Percentiles rank a stretch among this genome's conserved stretches.
These are phyloP conservation scores for Leptographium radiaticola DNA, from an alignment of 2,329 filamentous ascomycete species.

Conservation along the genomic window DNA sequence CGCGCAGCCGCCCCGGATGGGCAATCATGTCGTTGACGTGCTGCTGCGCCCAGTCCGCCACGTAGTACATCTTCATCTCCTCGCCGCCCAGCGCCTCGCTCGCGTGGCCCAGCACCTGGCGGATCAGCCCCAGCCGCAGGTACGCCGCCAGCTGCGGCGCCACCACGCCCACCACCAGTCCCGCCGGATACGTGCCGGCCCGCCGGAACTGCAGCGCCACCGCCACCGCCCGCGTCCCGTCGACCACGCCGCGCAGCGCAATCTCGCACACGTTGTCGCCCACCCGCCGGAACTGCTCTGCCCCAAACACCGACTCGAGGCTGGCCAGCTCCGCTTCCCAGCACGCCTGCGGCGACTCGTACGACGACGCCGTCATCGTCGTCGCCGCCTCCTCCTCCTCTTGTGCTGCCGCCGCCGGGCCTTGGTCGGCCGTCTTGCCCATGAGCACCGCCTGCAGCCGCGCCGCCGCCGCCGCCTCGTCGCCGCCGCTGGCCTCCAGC, in stretches of 20 bases:
- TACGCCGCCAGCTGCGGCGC: constrained; percentile 67
- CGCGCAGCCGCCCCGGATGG: constrained; percentile 68
- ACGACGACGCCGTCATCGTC: constrained; percentile 12
- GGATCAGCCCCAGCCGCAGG: constrained; percentile 78
- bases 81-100: constrained; percentile 61
- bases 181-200: constrained; percentile 60
- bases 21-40: constrained; percentile 73
- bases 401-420: constrained; percentile 9
- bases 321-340: constrained; percentile 83
- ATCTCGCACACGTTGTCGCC: constrained; percentile 58
- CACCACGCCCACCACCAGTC: constrained; percentile 55
- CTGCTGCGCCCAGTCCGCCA: constrained; percentile 84
- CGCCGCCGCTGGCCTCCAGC: constrained; percentile 53
- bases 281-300: constrained; percentile 49
- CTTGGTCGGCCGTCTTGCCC: constrained; percentile 13
- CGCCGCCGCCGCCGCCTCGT: constrained; percentile 69
- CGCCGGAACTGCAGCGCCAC: constrained; percentile 54
- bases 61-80: constrained; percentile 77
- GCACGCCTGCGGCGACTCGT: constrained; percentile 42
- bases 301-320: constrained; percentile 71
- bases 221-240: constrained; percentile 26
- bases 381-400: not conserved
- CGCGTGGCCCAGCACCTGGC: constrained; percentile 61
- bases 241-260: constrained; percentile 43
- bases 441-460: constrained; percentile 61